Base-by-base conservation (phyloP, 805 yeast genomes). In the Candida montana region DNA sequence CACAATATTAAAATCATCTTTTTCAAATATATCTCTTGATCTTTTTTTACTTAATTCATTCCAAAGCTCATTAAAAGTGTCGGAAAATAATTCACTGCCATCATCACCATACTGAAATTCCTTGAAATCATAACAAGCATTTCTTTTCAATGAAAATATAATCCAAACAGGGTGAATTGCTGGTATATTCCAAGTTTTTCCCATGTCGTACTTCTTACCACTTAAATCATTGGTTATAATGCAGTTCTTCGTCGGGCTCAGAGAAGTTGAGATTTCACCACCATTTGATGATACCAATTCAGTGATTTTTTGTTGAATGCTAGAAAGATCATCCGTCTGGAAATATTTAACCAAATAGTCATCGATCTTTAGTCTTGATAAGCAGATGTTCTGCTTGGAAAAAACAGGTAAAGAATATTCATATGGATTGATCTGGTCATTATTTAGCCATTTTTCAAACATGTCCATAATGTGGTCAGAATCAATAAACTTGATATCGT, bases 401-500 rank as follows among this genome's bases (percentile, higher is more conserved):
- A 79, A 79, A 0, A 73, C 61, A 0, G 71, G 69, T 46, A 77
- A 48, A 26, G 48, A 24, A 40, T 61, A 62, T 5, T 43, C 39
- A 26, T 58, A 57, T 7, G 53, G 33, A 35, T 63, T 46, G 37
- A 50, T 60, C 16, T 16, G 20, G 32, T 30, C 48, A 41, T 82
- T 84, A 18, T 62, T 51, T 11, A 68, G 52, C 89, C 88, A 83
- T 6, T 59, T 58, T 13, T 64, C 62, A 50, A 79, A 69, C 10
- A 79, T 48, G 17, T 56, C 58, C 18, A 61, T 51, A 7, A 85
- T 62, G 7, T 72, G 60, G 3, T 69, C 67, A 0, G 79, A 72
- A 11, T 61, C 55, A 15, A 86, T 55, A 49, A 86, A 77, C 33
- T 58, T 59, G 26, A 87, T 69, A 59, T 84, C 90, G 37, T 64